These are phyloP conservation scores for Kentomonas sorsogonicus DNA, from an alignment of 208 protist genomes.

Conservation along the genomic window DNA sequence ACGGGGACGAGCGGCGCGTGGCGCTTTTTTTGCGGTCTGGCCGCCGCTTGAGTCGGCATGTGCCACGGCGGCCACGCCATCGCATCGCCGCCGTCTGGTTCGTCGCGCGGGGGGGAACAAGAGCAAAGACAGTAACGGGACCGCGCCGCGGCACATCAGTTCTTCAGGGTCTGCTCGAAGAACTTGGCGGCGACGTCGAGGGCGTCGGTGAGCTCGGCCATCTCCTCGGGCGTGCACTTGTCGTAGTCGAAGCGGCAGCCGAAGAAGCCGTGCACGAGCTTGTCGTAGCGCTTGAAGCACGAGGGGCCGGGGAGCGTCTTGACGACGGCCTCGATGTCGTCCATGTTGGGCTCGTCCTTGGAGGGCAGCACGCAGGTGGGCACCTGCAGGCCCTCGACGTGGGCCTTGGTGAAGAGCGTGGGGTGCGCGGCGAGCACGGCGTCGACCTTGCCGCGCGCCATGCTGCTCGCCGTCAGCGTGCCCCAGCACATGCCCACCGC, in stretches of 20 bases:
- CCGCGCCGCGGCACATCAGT: neutral
- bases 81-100: no score
- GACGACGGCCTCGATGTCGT: constrained; percentile 29
- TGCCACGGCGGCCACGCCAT: no score
- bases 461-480: constrained; percentile 17
- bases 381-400: constrained; percentile 15
- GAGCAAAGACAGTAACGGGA: no score
- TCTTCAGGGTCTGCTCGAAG: constrained; percentile 24
- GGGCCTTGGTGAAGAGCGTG: constrained; percentile 14
- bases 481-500: constrained; percentile 64
- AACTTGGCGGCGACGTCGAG: constrained; percentile 20
- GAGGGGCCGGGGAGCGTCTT: constrained; percentile 16
- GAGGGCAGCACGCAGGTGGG: constrained; percentile 39
- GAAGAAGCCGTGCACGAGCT: constrained; percentile 51
- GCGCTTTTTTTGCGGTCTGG: no score
- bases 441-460: constrained; percentile 24
- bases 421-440: constrained; percentile 35
- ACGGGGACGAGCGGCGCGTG: no score
- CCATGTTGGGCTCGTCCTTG: constrained; percentile 37
- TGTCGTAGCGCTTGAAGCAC: constrained; percentile 37
- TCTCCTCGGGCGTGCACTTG: constrained; percentile 20
- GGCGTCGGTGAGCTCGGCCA: constrained; percentile 22
- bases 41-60: no score
- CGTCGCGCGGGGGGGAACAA: no score
- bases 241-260: constrained; percentile 33